Conservation (phyloP, 2,329 filamentous ascomycete species). For the Talaromyces sp. region DNA sequence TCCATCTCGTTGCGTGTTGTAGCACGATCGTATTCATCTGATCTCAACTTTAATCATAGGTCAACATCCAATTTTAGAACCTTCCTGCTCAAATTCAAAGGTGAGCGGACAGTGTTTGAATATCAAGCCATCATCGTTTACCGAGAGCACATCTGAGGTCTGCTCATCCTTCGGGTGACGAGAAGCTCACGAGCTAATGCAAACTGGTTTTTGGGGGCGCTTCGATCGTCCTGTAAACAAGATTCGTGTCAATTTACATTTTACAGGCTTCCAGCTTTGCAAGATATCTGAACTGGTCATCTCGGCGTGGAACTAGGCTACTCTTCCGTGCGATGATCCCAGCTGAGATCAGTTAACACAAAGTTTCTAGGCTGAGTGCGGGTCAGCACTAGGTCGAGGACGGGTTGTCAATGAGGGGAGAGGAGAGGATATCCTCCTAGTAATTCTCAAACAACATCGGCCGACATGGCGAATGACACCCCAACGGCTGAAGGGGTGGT, state of each 20-base stretch:
- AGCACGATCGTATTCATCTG: background rate
- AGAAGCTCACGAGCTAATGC: slow-evolving; percentile 1
- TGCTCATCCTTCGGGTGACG: background rate
- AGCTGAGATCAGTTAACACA: background rate
- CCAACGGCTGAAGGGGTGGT: background rate
- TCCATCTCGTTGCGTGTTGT: background rate
- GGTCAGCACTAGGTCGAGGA: background rate
- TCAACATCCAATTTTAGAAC: background rate
- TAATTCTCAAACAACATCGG: background rate
- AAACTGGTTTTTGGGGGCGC: background rate
- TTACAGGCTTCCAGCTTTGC: too few species aligned
- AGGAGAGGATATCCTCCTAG: background rate
- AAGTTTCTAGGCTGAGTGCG: background rate
- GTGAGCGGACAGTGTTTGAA: too few species aligned
- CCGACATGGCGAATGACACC: background rate
- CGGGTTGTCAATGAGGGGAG: background rate
- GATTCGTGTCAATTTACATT: slow-evolving; percentile 6
- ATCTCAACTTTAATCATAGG: background rate
- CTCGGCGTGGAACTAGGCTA: background rate
- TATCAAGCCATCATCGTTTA: background rate
- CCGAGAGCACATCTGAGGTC: background rate
- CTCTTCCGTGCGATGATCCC: background rate
- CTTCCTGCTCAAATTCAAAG: background rate
- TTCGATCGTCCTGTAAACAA: background rate
- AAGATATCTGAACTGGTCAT: background rate